Evolutionary conservation across 2,329 filamentous ascomycete species (phyloP).

Genomic region (Drechslerella stenobrocha): DNA sequence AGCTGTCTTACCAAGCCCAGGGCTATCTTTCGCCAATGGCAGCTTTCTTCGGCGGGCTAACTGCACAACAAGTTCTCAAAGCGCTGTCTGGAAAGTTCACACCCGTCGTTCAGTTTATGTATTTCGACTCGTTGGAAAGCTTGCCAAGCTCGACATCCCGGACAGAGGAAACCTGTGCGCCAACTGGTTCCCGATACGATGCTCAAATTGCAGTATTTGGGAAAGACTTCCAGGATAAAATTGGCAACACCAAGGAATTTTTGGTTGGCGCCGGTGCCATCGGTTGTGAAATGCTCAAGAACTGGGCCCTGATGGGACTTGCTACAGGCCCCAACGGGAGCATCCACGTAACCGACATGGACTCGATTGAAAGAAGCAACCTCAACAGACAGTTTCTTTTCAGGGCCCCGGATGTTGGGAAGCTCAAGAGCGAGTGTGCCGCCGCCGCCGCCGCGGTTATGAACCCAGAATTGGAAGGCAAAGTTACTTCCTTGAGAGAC

Average conservation of each 20-base stretch:
- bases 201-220: conserved; percentile 97
- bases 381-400: conserved; percentile 97
- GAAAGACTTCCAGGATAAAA: conserved; percentile 88
- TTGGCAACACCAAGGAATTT: conserved; percentile 87
- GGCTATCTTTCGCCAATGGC: conserved; percentile 91
- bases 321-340: conserved; percentile 84
- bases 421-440: conserved; percentile 94
- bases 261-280: conserved; percentile 95
- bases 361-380: conserved; percentile 98
- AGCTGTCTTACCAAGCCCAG: conserved; percentile 89
- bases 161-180: conserved; percentile 85
- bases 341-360: conserved; percentile 94
- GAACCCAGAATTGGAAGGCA: conserved; percentile 88
- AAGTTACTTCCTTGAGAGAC: conserved; percentile 84
- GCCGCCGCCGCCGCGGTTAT: conserved; percentile 86
- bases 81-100: conserved; percentile 97
- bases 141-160: conserved; percentile 74
- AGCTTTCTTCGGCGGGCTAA: conserved; percentile 89
- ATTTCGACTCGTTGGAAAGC: conserved; percentile 97
- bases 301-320: conserved; percentile 98
- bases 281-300: conserved; percentile 98
- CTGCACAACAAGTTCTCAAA: conserved; percentile 93
- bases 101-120: conserved; percentile 93
- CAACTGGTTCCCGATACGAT: conserved; percentile 83
- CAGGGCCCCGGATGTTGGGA: conserved; percentile 86